Conservation (phyloP, 768 basidiomycete species). For the Lentinula aciculospora region DNA sequence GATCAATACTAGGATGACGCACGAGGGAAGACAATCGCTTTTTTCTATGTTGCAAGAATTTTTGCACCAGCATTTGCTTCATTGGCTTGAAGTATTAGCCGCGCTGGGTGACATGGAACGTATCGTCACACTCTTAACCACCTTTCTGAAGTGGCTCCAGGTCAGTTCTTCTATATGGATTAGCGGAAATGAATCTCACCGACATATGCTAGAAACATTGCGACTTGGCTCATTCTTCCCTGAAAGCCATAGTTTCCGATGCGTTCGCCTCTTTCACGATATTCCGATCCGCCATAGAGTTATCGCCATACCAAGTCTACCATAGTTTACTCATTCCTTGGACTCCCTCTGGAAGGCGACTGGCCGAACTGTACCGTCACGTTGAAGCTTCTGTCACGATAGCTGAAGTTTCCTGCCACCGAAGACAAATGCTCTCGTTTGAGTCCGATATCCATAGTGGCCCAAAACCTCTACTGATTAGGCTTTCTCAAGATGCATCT, state of each 20-base stretch:
- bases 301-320: neutral
- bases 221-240: neutral
- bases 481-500: neutral
- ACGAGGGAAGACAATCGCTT: neutral
- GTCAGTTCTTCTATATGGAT: neutral
- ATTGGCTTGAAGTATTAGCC: slow-evolving; percentile 3
- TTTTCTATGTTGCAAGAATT: neutral
- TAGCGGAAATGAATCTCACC: neutral
- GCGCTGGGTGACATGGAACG: neutral
- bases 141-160: neutral
- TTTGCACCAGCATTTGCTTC: neutral
- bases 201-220: neutral
- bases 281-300: neutral
- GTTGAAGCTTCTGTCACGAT: neutral
- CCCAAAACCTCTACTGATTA: neutral
- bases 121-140: neutral
- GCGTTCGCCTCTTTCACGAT: neutral
- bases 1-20: neutral
- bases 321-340: slow-evolving; percentile 3
- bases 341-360: neutral
- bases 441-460: neutral
- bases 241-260: neutral
- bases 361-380: neutral
- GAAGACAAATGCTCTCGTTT: neutral
- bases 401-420: slow-evolving; percentile 1